These are phyloP conservation scores for Tetracentron sinense DNA, from an alignment of 164 flowering plant genomes.

Conservation along the genomic window DNA sequence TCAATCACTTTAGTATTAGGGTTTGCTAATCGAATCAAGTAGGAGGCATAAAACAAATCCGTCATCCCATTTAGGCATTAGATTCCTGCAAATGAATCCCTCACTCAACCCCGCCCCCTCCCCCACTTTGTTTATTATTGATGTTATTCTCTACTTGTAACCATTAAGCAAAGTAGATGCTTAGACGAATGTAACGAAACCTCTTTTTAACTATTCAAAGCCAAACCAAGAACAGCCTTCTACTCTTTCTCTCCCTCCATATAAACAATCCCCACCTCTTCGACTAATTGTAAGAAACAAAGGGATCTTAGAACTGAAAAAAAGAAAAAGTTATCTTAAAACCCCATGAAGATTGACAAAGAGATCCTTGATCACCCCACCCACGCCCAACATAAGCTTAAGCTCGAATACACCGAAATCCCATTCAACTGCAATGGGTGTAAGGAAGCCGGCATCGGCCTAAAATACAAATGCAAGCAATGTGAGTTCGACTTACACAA, in stretches of 20 bases:
- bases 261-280: slow-evolving; percentile 10
- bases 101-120: slow-evolving; percentile 6
- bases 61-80: slow-evolving; percentile 18
- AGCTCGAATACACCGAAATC: slow-evolving; percentile 47
- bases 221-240: not conserved
- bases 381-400: slow-evolving; percentile 55
- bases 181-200: slow-evolving; percentile 16
- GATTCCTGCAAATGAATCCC: slow-evolving; percentile 22
- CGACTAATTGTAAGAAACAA: too few relatives aligned
- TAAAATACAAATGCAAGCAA: slow-evolving; percentile 40
- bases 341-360: slow-evolving; percentile 42
- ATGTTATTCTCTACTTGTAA: slow-evolving; percentile 26
- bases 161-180: slow-evolving; percentile 35
- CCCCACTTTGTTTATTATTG: slow-evolving; percentile 1
- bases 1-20: too few relatives aligned
- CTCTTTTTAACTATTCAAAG: slow-evolving; percentile 16
- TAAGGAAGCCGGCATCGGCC: slow-evolving; percentile 63
- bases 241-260: slow-evolving; percentile 3
- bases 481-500: slow-evolving; percentile 61
- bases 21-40: too few relatives aligned
- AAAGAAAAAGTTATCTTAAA: too few relatives aligned
- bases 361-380: slow-evolving; percentile 43
- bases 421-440: slow-evolving; percentile 71
- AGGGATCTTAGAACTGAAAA: not conserved
- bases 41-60: not conserved